phyloP scores from a whole-genome alignment of 371 early-diverging fungal species.

The Mortierella polycephala region DNA sequence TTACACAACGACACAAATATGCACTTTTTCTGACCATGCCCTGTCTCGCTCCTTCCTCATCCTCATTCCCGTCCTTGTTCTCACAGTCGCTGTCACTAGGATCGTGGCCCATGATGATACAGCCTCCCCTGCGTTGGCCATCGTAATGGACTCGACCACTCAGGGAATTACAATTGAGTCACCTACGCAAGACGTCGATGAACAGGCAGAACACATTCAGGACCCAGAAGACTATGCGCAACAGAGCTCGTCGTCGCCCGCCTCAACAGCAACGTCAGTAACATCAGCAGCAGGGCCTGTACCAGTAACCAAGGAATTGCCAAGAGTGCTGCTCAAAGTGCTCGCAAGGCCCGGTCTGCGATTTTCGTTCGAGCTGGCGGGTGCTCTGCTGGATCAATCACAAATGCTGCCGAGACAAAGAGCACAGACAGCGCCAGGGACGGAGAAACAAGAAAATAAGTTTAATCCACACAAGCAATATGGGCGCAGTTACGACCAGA shows the following conservation, averaged over 20 bases:
- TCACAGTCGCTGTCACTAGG: slow-evolving; percentile 22
- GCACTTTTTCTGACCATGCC: background rate
- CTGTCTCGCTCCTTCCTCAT: background rate
- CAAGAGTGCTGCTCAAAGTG: slow-evolving; percentile 29
- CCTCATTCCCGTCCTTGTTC: no score
- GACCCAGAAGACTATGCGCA: slow-evolving; percentile 14
- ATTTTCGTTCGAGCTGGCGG: slow-evolving; percentile 31
- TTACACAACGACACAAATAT: background rate
- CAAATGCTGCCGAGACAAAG: slow-evolving; percentile 1
- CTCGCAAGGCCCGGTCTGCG: slow-evolving; percentile 18
- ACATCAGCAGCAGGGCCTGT: slow-evolving; percentile 1
- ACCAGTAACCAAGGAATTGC: slow-evolving; percentile 5
- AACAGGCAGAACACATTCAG: slow-evolving; percentile 14
- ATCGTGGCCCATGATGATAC: slow-evolving; percentile 21
- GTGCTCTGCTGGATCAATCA: slow-evolving; percentile 22
- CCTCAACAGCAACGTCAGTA: background rate
- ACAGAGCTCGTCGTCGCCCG: background rate
- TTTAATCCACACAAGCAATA: slow-evolving; percentile 3
- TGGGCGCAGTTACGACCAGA: background rate
- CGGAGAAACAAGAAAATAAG: slow-evolving; percentile 1
- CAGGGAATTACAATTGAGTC: slow-evolving; percentile 10
- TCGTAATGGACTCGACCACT: slow-evolving; percentile 7
- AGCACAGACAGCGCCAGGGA: slow-evolving; percentile 15
- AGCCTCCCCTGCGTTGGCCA: slow-evolving; percentile 8
- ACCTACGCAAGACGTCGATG: slow-evolving; percentile 1